Base-by-base conservation (phyloP, 2,329 filamentous ascomycete genomes). In the Thermochaetoides dissita region DNA sequence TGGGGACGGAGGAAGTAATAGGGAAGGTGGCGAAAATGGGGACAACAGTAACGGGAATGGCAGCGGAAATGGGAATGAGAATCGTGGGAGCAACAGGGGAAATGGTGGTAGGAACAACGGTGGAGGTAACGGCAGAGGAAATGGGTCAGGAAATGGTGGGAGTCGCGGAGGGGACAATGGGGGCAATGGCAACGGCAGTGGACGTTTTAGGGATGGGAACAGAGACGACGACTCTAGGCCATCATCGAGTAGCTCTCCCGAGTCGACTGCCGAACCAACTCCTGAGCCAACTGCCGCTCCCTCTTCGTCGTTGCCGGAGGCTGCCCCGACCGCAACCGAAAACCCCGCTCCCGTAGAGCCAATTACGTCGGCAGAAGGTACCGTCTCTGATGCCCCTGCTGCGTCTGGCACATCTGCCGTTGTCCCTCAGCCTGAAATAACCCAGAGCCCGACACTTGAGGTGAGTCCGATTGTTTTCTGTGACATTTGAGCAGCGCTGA, bases 371-470 rank as follows among this genome's bases (percentile, higher is more conserved):
- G 17, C 17, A 24, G 17, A 24, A 24, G 17, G 17, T 3, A 24
- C 17, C 3, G 5, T 24, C 17, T 24, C 17, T 24, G 17, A 24
- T 24, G 17, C 17, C 17, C 17, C 17, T 5, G 5, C 17, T 24
- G 30, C 33, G 3, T 34, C 44, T 9, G 39, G 32, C 34, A 30
- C 40, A 7, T 36, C 39, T 10, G 43, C 39, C 12, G 39, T 48
- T 32, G 9, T 48, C 34, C 30, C 40, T 10, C 42, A 48, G 11
- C 47, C 51, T 24, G 34, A 39, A 10, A 37, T 46, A 29, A 37
- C 43, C 3, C 35, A 42, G 10, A 42, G 31, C 6, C 35, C 49
- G 8, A 38, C 48, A 17, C 8, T 34, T 10, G 45, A 45, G 40
- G 51, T 53, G 44, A 44, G 46, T 36, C 8, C 9, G 9, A 7